Conservation (phyloP, 768 basidiomycete species). For the Hebeloma cylindrosporum region DNA sequence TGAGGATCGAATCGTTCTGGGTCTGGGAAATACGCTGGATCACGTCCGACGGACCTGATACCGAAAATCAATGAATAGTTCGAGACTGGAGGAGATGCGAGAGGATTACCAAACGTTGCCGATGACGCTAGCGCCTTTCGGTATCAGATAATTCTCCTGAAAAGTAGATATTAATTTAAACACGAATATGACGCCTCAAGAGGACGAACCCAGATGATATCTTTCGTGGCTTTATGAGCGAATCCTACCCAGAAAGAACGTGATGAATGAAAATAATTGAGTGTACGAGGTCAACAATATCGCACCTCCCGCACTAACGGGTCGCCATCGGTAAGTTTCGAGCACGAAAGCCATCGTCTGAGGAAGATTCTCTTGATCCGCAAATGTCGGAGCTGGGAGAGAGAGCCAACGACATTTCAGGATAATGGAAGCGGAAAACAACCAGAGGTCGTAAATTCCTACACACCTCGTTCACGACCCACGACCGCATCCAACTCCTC, state of each 20-base stretch:
- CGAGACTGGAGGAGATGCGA: neutral
- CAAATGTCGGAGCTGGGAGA: constrained; percentile 35
- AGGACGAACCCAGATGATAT: constrained; percentile 57
- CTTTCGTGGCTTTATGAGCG: constrained; percentile 62
- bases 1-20: constrained; percentile 60
- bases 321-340: constrained; percentile 52
- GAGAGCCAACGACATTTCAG: neutral
- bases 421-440: neutral
- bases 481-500: constrained; percentile 54
- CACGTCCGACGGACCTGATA: constrained; percentile 53
- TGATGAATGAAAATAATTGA: neutral
- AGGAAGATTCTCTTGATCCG: constrained; percentile 42
- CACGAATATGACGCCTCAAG: neutral
- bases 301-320: constrained; percentile 47
- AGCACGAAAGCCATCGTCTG: constrained; percentile 50
- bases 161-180: neutral
- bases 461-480: constrained; percentile 43
- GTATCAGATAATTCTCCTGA: constrained; percentile 50
- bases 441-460: neutral
- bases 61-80: neutral
- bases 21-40: constrained; percentile 56
- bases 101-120: constrained; percentile 54
- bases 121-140: constrained; percentile 55
- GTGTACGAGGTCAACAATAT: neutral
- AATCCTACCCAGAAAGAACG: constrained; percentile 39